Conservation (phyloP, 805 yeast species). For the Candida oleophila region DNA sequence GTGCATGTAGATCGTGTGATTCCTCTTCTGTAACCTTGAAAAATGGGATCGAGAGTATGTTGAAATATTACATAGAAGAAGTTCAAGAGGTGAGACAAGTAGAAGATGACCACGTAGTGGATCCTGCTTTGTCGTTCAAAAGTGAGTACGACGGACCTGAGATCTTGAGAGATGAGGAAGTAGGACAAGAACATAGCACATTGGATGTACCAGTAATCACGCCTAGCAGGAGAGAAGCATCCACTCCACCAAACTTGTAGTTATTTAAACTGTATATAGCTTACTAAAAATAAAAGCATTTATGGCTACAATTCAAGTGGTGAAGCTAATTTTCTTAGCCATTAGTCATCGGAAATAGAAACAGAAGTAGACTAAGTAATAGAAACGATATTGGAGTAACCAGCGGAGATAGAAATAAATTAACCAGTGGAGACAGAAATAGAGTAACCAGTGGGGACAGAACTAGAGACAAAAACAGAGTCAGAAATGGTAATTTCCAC, state of each 20-base stretch:
- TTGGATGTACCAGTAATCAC: background rate
- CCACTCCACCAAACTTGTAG: background rate
- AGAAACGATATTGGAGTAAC: too few relatives aligned
- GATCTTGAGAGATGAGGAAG: background rate
- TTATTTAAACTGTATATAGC: background rate
- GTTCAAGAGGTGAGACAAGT: conserved; percentile 56
- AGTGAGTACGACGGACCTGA: conserved; percentile 2
- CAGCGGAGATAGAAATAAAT: too few relatives aligned
- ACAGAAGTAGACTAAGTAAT: too few relatives aligned
- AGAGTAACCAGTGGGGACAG: too few relatives aligned
- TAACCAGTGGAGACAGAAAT: too few relatives aligned
- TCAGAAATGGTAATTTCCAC: too few relatives aligned
- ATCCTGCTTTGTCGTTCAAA: conserved; percentile 7
- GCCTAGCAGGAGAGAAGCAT: background rate
- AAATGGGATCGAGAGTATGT: conserved; percentile 69
- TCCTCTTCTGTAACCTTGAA: conserved; percentile 64
- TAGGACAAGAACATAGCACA: background rate
- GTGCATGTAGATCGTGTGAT: conserved; percentile 75
- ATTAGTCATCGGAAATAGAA: too few relatives aligned
- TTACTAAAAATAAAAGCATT: background rate
- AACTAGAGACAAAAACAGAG: too few relatives aligned
- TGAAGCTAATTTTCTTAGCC: too few relatives aligned
- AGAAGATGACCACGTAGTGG: conserved; percentile 35
- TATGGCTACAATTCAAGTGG: background rate
- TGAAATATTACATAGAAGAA: conserved; percentile 68